These are phyloP conservation scores for Malassezia vespertilionis DNA, from an alignment of 1,284 basidiomycete genomes.

Conservation along the genomic window DNA sequence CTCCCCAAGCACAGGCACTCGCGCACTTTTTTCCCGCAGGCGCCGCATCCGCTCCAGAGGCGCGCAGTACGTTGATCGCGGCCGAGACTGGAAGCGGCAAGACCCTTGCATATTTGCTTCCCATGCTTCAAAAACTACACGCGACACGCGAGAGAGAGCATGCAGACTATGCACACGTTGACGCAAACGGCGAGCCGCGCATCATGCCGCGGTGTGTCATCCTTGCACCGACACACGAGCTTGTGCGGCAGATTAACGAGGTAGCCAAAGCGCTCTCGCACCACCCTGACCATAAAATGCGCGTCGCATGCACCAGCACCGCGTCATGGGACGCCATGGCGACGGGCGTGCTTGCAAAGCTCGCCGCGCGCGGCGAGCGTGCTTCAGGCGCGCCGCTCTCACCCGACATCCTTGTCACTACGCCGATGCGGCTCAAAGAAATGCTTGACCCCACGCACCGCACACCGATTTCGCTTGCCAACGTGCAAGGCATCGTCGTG, in stretches of 20 bases:
- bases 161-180: constrained; percentile 4
- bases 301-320: constrained; percentile 59
- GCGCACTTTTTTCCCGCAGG: constrained; percentile 54
- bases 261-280: constrained; percentile 57
- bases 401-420: constrained; percentile 56
- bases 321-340: constrained; percentile 16
- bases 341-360: not conserved
- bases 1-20: constrained; percentile 14
- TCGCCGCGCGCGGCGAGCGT: constrained; percentile 49
- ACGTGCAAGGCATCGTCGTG: constrained; percentile 85
- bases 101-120: constrained; percentile 84
- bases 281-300: constrained; percentile 57
- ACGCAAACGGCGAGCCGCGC: not conserved
- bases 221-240: constrained; percentile 84
- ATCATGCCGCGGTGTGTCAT: constrained; percentile 68
- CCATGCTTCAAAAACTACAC: constrained; percentile 85
- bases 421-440: constrained; percentile 61
- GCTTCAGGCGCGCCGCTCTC: constrained; percentile 48
- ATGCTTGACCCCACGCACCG: constrained; percentile 51
- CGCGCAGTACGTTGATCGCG: constrained; percentile 89
- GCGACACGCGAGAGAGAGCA: constrained; percentile 49
- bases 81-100: constrained; percentile 97
- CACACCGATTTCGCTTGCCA: constrained; percentile 54
- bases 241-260: constrained; percentile 81
- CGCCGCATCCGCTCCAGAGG: too few species aligned